Conservation (phyloP, 192 early-diverging fungal species). For the Jimgerdemannia lactiflua region DNA sequence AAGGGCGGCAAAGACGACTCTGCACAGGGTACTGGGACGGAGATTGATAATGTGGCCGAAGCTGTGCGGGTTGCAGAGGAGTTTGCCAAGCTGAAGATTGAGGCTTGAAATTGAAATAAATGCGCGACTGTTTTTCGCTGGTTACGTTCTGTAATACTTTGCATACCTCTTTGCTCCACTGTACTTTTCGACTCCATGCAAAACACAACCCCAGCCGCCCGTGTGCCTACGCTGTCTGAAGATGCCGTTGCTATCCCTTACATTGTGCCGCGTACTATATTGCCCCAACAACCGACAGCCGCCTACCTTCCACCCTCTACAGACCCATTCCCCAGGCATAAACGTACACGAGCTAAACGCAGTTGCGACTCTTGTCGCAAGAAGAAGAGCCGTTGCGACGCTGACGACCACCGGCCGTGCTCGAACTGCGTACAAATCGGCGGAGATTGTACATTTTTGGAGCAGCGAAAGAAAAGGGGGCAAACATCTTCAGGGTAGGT, state of each 20-base stretch:
- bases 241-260: no score
- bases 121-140: neutral
- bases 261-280: neutral
- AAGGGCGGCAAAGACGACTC: constrained; percentile 93
- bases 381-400: constrained; percentile 34
- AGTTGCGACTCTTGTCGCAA: constrained; percentile 41
- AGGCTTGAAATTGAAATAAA: neutral
- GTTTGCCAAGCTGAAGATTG: constrained; percentile 68
- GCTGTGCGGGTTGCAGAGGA: constrained; percentile 71
- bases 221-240: no score
- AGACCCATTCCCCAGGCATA: constrained; percentile 3
- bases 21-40: constrained; percentile 86
- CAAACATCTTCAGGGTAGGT: neutral
- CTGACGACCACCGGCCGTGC: constrained; percentile 30
- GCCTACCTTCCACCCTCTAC: neutral
- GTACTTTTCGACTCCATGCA: neutral
- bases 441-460: neutral
- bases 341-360: constrained; percentile 34
- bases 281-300: neutral
- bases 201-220: neutral
- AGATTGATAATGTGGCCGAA: constrained; percentile 62
- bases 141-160: neutral
- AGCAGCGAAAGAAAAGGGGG: neutral
- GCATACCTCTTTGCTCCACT: neutral
- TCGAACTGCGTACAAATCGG: constrained; percentile 25